Base-by-base conservation (phyloP, 2,329 filamentous ascomycete species). In the Hortaea sp. region DNA sequence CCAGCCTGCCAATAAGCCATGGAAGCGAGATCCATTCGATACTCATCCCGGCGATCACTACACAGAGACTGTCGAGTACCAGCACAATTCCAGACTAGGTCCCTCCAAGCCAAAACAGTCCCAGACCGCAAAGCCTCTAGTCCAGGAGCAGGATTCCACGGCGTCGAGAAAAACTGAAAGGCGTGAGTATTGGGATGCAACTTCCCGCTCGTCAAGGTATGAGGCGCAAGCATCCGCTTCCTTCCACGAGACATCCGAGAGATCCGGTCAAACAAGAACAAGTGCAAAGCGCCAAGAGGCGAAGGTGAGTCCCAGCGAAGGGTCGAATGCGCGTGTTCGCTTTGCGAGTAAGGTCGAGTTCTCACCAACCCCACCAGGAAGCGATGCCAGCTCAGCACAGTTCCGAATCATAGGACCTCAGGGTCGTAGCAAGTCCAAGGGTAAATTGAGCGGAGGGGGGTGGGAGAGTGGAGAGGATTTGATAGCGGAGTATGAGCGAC, bases 341-440 rank as follows among this genome's bases (percentile, higher is more conserved):
- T 63, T 63, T 43, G 53, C 59, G 47, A 58, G 54, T 53, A 61
- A 62, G 49, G 53, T 61, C 40, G 57, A 61, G 29, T 49, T 62
- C 44, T 62, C 60, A 37, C 58, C 60, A 7, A 62, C 60, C 13
- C 60, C 60, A 30, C 60, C 58, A 10, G 48, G 48, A 30, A 60
- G 58, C 47, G 56, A 63, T 38, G 59, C 58, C 34, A 59, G 53
- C 48, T 60, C 57, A 20, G 46, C 50, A 5, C 47, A 55, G 27
- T 57, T 58, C 37, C 55, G 53, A 7, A 48, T 46, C 34, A 49
- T 53, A 27, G 52, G 50, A 39, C 45, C 31, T 1, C 41, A 35
- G 7, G 31, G 44, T 28, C 32, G 32, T 35, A 35, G 32, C 32
- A 35, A n/a, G n/a, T 44, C 35, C 34, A 47, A 47, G 37, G 37